A percentile compares a stretch with the other conserved stretches of the same genome.
These are phyloP conservation scores for Tuctoria greenei DNA, from an alignment of 176 grass and related monocot species.

Conservation along the genomic window DNA sequence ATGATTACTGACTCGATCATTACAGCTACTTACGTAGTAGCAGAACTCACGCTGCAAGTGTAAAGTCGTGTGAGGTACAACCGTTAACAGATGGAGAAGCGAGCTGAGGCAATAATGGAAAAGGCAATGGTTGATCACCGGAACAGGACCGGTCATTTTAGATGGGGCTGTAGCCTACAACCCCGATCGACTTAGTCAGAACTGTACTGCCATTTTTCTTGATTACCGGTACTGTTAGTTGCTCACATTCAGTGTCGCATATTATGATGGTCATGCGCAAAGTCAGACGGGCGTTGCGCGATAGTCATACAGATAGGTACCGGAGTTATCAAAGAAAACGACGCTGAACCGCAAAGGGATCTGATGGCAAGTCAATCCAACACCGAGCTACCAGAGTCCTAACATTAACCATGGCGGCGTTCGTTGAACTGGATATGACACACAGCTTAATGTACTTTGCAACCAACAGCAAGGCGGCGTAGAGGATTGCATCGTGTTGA, in stretches of 20 bases:
- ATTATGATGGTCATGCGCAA: conserved; percentile 10
- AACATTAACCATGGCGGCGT: conserved; percentile 27
- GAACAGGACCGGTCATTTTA: not conserved
- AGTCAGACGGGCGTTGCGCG: conserved; percentile 33
- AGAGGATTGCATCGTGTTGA: not conserved
- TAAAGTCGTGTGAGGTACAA: not conserved
- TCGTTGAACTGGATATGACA: not conserved
- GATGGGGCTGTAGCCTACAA: not conserved
- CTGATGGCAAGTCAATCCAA: conserved; percentile 34
- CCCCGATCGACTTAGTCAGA: not conserved
- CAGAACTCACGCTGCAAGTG: not conserved
- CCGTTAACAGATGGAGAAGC: not conserved
- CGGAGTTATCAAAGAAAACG: conserved; percentile 26
- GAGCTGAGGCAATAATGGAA: not conserved
- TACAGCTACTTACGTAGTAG: not conserved
- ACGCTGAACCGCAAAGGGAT: conserved; percentile 11
- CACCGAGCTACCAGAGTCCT: conserved; percentile 26
- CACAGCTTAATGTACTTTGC: not conserved
- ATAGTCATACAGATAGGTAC: conserved; percentile 4
- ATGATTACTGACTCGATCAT: not conserved
- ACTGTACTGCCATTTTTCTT: conserved; percentile 1
- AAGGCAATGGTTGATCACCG: not conserved
- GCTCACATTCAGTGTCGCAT: not conserved
- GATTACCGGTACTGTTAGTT: not conserved
- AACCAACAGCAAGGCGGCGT: not conserved